Conservation (phyloP, 2,329 filamentous ascomycete species). For the Neonectria punicea region DNA sequence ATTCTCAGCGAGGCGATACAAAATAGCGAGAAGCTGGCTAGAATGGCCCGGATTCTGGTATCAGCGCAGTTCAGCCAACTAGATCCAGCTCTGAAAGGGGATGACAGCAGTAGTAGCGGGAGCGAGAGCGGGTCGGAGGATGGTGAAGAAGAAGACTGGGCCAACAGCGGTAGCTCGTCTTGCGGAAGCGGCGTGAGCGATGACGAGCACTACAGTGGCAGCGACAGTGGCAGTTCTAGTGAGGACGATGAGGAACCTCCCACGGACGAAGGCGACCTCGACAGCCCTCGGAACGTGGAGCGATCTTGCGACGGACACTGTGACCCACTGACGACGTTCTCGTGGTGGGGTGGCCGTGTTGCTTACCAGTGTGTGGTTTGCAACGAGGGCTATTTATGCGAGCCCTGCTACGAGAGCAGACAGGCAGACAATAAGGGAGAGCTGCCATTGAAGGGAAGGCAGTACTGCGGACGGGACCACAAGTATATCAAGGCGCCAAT, state of each 20-base stretch:
- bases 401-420: slow-evolving; percentile 26
- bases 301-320: slow-evolving; percentile 23
- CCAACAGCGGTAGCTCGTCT: not conserved
- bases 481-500: slow-evolving; percentile 31
- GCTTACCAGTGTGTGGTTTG: slow-evolving; percentile 29
- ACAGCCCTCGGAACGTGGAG: not conserved
- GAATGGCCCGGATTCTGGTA: slow-evolving; percentile 33
- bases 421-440: slow-evolving; percentile 24
- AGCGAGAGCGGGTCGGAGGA: not conserved
- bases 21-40: slow-evolving; percentile 24
- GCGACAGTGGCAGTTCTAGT: not conserved
- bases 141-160: not conserved
- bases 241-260: slow-evolving; percentile 13
- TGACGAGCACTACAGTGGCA: not conserved
- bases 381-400: slow-evolving; percentile 21
- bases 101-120: not conserved
- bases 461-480: slow-evolving; percentile 29
- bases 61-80: slow-evolving; percentile 42
- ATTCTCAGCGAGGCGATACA: slow-evolving; percentile 29
- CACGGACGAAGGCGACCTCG: slow-evolving; percentile 28
- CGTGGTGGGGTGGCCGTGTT: slow-evolving; percentile 27
- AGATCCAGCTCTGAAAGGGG: slow-evolving; percentile 1
- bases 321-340: slow-evolving; percentile 8
- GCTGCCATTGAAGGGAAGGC: slow-evolving; percentile 4
- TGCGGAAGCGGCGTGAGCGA: not conserved